These are phyloP conservation scores for Kodamaea arcana DNA, from an alignment of 1,139 yeast species.

Conservation along the genomic window DNA sequence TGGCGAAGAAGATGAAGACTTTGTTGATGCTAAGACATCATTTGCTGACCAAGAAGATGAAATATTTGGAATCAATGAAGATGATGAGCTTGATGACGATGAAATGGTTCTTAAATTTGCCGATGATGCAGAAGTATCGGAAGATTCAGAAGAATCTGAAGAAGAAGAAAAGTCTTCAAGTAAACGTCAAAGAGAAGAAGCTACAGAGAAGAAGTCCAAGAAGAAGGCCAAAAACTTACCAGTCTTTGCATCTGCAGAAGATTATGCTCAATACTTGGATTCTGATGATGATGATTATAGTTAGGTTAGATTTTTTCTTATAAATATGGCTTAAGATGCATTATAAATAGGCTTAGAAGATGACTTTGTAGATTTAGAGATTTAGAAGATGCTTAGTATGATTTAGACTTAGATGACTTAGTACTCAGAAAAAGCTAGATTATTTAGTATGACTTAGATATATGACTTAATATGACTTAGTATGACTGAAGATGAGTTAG, in stretches of 20 bases:
- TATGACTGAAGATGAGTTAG: too few species aligned
- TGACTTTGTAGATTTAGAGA: too few species aligned
- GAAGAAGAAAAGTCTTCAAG: conserved; percentile 21
- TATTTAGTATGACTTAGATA: too few species aligned
- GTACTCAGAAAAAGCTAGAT: too few species aligned
- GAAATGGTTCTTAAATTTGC: conserved; percentile 18
- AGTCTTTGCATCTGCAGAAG: conserved; percentile 85
- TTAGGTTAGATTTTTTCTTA: too few species aligned
- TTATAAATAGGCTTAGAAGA: too few species aligned
- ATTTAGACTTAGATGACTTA: too few species aligned
- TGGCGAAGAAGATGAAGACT: conserved; percentile 27
- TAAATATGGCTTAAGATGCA: too few species aligned
- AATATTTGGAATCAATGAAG: conserved; percentile 30
- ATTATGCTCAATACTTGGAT: conserved; percentile 71
- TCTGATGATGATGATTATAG: conserved; percentile 53
- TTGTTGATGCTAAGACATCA: conserved; percentile 15
- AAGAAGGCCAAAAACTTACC: conserved; percentile 68
- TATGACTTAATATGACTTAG: too few species aligned
- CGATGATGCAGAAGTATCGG: conserved; percentile 16
- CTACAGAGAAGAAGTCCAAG: conserved; percentile 42
- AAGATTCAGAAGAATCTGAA: conserved; percentile 5
- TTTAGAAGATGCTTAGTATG: too few species aligned
- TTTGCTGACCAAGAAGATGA: conserved; percentile 18
- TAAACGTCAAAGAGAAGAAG: conserved; percentile 10
- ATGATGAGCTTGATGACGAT: conserved; percentile 38